A percentile compares a stretch with the other conserved stretches of the same genome.
Conservation (phyloP, 2,329 filamentous ascomycete species). For the Hymenoscyphus occultus region DNA sequence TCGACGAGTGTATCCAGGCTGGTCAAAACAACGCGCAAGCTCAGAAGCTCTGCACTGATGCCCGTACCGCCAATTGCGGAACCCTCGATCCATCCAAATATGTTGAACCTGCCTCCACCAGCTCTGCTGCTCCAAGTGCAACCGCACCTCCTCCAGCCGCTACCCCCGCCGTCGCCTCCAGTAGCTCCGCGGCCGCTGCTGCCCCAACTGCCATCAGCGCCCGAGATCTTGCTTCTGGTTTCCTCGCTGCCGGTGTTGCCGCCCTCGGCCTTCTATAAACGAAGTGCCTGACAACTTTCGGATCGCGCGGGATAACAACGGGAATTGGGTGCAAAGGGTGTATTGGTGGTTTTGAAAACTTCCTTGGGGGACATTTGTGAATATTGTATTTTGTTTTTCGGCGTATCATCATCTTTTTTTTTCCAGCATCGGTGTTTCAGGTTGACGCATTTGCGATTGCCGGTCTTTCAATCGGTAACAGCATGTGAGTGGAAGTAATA, state of each 20-base stretch:
- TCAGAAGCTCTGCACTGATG: conserved; percentile 46
- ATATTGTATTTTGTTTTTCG: conserved; percentile 32
- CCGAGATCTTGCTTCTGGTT: conserved; percentile 43
- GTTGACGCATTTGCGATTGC: conserved; percentile 27
- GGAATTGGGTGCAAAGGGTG: conserved; percentile 12
- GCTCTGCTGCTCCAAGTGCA: conserved; percentile 42
- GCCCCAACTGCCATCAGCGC: conserved; percentile 30
- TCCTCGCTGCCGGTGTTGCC: conserved; percentile 51
- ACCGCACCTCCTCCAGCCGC: conserved; percentile 28
- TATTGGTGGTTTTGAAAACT: background rate
- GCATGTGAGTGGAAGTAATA: background rate
- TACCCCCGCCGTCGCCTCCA: conserved; percentile 18
- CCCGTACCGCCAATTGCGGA: conserved; percentile 49
- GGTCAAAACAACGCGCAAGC: conserved; percentile 45
- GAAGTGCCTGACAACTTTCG: background rate
- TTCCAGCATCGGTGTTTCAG: conserved; percentile 37
- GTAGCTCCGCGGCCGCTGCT: conserved; percentile 30
- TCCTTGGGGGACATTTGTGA: conserved; percentile 19
- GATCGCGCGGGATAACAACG: background rate
- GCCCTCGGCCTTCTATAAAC: conserved; percentile 55
- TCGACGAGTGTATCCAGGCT: conserved; percentile 44
- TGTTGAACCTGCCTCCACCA: conserved; percentile 28
- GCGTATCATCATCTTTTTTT: conserved; percentile 28
- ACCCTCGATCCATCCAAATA: conserved; percentile 34
- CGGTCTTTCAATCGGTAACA: conserved; percentile 14